Evolutionary conservation across 805 yeast genomes (phyloP), one percentile per base, ranked within the genome.

Genomic region (Tetrapisispora namnaoensis): DNA sequence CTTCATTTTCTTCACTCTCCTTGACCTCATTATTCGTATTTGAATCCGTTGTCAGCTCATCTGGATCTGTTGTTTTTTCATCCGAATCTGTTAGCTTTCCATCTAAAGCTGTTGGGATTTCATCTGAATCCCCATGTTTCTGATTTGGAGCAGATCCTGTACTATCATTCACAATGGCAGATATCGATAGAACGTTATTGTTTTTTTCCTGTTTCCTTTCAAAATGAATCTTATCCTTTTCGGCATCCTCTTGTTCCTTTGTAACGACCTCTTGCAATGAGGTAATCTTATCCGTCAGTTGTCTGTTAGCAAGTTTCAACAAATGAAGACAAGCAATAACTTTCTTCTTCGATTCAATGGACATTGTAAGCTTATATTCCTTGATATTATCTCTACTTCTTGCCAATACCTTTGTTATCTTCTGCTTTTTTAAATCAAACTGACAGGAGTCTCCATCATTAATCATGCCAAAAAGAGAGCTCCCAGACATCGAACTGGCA

Each of bases 301-400:
- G 87, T 49, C 78, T 79, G 59, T 87, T 89, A 3, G 96, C 96
- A 45, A 87, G 71, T 59, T 83, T 83, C 49, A 89, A 70, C 46
- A 90, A 72, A 55, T 88, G 90, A 43, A 90, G 72, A 57, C 95
- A 80, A 59, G 91, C 84, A 36, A 85, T 81, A 43, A 89, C 62
- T 54, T 90, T 75, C 54, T 82, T 82, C 51, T 86, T 78, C 24
- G 90, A 83, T 58, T 87, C 95, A 49, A 79, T 74, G 0, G 84
- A 75, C 62, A 80, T 68, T 39, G 62, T 69, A 17, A 68, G 49
- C 45, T 62, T 57, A 28, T 59, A 56, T 27, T 69, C 73, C 48
- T 66, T 67, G 34, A 68, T 55, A 50, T 68, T 68, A 35, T 53
- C 65, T 45, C 64, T 65, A n/a, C 69, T 61, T 45, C 63, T 59